A percentile compares a stretch with the other conserved stretches of the same genome.
Evolutionary conservation across 208 protist genomes (phyloP).

Genomic region (Crithidia brevicula): DNA sequence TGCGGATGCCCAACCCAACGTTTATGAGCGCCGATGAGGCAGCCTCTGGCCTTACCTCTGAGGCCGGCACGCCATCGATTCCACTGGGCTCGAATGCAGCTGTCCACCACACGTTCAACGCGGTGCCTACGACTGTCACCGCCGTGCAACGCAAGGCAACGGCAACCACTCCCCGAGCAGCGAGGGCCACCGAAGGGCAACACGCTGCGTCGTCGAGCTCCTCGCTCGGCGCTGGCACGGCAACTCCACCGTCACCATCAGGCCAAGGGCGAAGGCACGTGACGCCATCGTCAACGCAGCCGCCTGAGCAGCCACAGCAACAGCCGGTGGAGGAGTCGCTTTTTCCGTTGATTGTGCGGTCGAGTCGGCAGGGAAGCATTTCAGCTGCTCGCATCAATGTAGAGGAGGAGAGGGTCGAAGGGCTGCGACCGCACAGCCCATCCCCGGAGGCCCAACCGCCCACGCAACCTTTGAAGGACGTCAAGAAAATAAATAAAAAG

Average conservation of each 20-base stretch:
- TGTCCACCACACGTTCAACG: background rate
- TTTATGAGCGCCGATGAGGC: conserved; percentile 8
- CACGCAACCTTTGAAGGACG: background rate
- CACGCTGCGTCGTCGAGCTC: conserved; percentile 1
- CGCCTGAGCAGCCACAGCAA: background rate
- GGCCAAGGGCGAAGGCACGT: background rate
- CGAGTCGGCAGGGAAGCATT: conserved; percentile 10
- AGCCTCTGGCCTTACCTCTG: background rate
- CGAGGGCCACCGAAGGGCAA: background rate
- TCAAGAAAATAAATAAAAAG: too few relatives aligned
- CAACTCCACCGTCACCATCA: background rate
- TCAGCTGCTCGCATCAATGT: background rate
- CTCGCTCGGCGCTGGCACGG: background rate
- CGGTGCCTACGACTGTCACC: background rate
- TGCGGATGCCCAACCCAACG: conserved; percentile 1
- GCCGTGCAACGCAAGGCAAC: too few relatives aligned
- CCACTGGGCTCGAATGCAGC: background rate
- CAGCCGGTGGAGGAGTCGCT: background rate
- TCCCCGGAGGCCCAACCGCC: conserved; percentile 11
- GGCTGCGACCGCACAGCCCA: background rate
- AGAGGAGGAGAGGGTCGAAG: background rate
- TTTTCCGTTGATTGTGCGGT: conserved; percentile 1
- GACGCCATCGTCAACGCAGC: background rate
- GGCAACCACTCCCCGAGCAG: too few relatives aligned
- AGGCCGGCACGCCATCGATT: background rate